Conservation (phyloP, 768 basidiomycete species). For the Tricholoma terreum region DNA sequence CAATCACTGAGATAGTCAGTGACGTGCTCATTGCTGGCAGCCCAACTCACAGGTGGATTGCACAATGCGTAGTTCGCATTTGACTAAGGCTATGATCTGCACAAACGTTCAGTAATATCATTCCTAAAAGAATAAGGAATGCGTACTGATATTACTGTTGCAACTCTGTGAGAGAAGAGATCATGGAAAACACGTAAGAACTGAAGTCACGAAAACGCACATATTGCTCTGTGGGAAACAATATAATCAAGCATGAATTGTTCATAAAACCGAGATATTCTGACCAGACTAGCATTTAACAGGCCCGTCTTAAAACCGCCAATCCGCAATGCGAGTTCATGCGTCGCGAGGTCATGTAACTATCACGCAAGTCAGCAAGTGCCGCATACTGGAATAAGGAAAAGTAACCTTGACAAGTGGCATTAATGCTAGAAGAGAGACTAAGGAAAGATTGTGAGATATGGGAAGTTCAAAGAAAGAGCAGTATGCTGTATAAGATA, state of each 20-base stretch:
- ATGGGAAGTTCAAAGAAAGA: neutral
- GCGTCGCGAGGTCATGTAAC: slow-evolving; percentile 77
- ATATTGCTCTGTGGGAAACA: slow-evolving; percentile 54
- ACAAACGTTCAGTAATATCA: neutral
- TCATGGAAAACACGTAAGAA: neutral
- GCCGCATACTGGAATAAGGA: neutral
- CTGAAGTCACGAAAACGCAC: slow-evolving; percentile 37
- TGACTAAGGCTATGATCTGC: slow-evolving; percentile 76
- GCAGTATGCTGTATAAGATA: neutral
- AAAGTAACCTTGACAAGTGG: slow-evolving; percentile 68
- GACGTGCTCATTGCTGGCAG: slow-evolving; percentile 1
- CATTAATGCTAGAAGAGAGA: slow-evolving; percentile 66
- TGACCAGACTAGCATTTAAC: slow-evolving; percentile 76
- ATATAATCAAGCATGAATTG: slow-evolving; percentile 2
- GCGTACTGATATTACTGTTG: slow-evolving; percentile 70
- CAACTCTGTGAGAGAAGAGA: slow-evolving; percentile 37
- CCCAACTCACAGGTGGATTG: slow-evolving; percentile 66
- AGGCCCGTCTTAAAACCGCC: slow-evolving; percentile 78
- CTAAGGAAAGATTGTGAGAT: slow-evolving; percentile 29
- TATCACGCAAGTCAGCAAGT: slow-evolving; percentile 19
- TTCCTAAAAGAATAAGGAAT: neutral
- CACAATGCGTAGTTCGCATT: slow-evolving; percentile 78
- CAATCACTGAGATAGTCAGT: slow-evolving; percentile 54
- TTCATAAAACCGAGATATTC: slow-evolving; percentile 14
- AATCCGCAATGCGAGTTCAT: slow-evolving; percentile 69